Percentiles rank a stretch among this genome's conserved stretches.
Conservation (phyloP, 345 rosid genomes). For the Raphanus raphanistrum region DNA sequence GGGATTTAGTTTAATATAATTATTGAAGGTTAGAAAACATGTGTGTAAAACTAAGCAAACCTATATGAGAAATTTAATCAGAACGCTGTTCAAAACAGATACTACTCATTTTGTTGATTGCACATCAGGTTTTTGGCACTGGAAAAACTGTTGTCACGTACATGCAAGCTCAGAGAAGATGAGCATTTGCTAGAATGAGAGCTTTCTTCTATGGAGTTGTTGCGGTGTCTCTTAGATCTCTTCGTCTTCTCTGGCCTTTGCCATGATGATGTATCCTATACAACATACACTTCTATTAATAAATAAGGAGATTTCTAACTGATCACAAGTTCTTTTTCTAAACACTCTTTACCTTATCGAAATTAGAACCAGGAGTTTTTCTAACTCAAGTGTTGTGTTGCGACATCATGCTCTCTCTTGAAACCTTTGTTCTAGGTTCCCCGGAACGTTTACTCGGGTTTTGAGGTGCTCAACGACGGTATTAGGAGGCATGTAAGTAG, state of each 20-base stretch:
- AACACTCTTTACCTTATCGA: slow-evolving; percentile 37
- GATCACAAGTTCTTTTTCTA: background rate
- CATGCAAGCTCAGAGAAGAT: slow-evolving; percentile 53
- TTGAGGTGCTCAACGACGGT: slow-evolving; percentile 63
- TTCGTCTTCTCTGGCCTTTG: slow-evolving; percentile 51
- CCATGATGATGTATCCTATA: slow-evolving; percentile 51
- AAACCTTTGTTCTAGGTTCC: too few relatives aligned
- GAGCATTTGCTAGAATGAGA: slow-evolving; percentile 64
- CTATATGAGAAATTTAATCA: too few relatives aligned
- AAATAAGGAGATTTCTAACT: background rate
- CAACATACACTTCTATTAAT: background rate
- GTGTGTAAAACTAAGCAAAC: too few relatives aligned
- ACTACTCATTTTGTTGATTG: too few relatives aligned
- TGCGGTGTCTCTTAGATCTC: slow-evolving; percentile 47
- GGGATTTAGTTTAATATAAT: background rate
- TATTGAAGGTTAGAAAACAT: too few relatives aligned
- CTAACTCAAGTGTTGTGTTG: slow-evolving; percentile 74
- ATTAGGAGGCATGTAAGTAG: slow-evolving; percentile 60
- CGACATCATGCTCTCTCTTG: slow-evolving; percentile 64
- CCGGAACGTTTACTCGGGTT: too few relatives aligned
- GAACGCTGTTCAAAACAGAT: too few relatives aligned
- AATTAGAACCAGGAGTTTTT: slow-evolving; percentile 80
- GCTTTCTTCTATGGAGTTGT: slow-evolving; percentile 47
- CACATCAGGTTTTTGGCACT: slow-evolving; percentile 38
- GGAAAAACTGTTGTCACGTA: slow-evolving; percentile 65